A percentile compares a stretch with the other conserved stretches of the same genome.
Conservation (phyloP, 2,329 filamentous ascomycete genomes). For the Phoma sp. region DNA sequence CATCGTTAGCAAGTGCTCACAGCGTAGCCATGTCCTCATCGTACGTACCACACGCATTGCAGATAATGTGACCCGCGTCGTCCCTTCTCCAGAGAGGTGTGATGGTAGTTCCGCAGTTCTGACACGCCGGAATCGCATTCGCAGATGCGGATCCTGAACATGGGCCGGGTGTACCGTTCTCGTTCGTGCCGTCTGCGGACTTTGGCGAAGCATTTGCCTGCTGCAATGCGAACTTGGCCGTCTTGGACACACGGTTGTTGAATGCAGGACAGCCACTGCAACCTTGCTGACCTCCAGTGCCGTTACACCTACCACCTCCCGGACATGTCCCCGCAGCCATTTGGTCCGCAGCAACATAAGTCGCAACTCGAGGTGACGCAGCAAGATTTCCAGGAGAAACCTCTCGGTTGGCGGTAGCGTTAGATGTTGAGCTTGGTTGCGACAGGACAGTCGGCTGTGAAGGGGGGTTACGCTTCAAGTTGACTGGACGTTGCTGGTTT, state of each 20-base stretch:
- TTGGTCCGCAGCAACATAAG: constrained; percentile 79
- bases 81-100: constrained; percentile 96
- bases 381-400: constrained; percentile 48
- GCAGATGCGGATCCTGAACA: constrained; percentile 32
- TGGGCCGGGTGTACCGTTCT: constrained; percentile 22
- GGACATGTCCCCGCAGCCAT: constrained; percentile 86
- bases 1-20: constrained; percentile 18
- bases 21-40: not conserved
- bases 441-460: constrained; percentile 35
- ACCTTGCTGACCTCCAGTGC: constrained; percentile 91
- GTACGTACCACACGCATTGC: constrained; percentile 91
- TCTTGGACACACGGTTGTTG: constrained; percentile 95
- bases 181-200: constrained; percentile 21
- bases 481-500: constrained; percentile 88
- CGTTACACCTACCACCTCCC: constrained; percentile 92
- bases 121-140: constrained; percentile 83
- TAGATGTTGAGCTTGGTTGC: constrained; percentile 51
- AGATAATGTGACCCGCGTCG: constrained; percentile 94
- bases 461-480: constrained; percentile 76
- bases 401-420: constrained; percentile 48
- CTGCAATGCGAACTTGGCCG: constrained; percentile 70
- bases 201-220: constrained; percentile 41
- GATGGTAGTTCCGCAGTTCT: constrained; percentile 96
- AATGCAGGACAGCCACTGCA: constrained; percentile 96
- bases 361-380: constrained; percentile 59